Percentiles rank a stretch among this genome's conserved stretches.
Evolutionary conservation across 176 grass and related monocot species (phyloP).

Genomic region (Triticum monococcum): DNA sequence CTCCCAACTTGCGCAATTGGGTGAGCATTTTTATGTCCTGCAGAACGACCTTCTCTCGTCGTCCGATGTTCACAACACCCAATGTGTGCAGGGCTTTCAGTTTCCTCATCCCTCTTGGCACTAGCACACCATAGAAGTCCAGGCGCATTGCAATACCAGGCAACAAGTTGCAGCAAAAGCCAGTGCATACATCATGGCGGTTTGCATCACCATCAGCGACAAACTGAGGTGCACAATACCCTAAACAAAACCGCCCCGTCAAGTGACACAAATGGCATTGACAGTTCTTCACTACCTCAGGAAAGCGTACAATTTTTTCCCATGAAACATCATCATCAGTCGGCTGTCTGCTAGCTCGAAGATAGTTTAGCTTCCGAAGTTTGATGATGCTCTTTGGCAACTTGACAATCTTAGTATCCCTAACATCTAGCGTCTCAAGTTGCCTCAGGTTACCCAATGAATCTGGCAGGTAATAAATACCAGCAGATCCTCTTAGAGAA

Average conservation of each 20-base stretch:
- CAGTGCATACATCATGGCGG: no score
- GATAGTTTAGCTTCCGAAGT: no score
- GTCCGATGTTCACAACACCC: background rate
- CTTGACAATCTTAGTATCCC: rapidly evolving
- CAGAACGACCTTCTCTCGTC: rapidly evolving
- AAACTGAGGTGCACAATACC: no score
- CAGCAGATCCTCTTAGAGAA: background rate
- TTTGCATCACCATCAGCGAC: no score
- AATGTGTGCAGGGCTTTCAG: background rate
- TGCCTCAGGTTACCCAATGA: background rate
- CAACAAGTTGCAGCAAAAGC: rapidly evolving
- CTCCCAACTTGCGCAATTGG: background rate
- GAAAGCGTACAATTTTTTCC: no score
- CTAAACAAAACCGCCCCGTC: no score
- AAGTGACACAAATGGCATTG: no score
- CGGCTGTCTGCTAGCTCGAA: no score
- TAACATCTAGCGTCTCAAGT: rapidly evolving
- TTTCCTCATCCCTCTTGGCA: background rate
- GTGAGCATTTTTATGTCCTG: background rate
- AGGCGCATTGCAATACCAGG: background rate
- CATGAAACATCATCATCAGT: background rate
- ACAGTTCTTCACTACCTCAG: no score
- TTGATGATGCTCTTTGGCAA: background rate
- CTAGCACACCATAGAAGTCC: background rate
- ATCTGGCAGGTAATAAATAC: background rate